A percentile compares a stretch with the other conserved stretches of the same genome.
Conservation (phyloP, 2,329 filamentous ascomycete species). For the Neofusicoccum laricinum region DNA sequence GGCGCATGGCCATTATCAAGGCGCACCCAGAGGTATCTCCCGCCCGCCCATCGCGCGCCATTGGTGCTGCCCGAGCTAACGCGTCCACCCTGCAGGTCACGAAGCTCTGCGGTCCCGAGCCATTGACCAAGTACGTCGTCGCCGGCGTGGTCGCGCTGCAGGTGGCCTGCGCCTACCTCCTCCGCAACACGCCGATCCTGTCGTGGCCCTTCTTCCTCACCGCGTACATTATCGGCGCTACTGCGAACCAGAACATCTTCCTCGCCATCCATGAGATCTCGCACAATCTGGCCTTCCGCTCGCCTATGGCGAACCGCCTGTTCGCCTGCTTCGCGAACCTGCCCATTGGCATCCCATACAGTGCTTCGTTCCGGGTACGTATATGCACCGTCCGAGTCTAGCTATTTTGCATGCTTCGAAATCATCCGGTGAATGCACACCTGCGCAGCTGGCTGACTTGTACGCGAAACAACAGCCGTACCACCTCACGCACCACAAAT, state of each 20-base stretch:
- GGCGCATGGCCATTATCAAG: conserved; percentile 93
- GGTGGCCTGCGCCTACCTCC: conserved; percentile 69
- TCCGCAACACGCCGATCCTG: conserved; percentile 74
- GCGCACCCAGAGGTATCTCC: conserved; percentile 83
- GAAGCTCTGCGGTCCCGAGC: conserved; percentile 94
- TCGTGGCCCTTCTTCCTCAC: conserved; percentile 82
- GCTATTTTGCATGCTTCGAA: not conserved
- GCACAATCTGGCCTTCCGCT: conserved; percentile 92
- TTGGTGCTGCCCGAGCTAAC: conserved; percentile 2
- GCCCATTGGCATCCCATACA: conserved; percentile 93
- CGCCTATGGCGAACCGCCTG: conserved; percentile 73
- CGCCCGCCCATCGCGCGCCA: not conserved
- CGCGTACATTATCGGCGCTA: conserved; percentile 89
- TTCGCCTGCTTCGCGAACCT: conserved; percentile 93
- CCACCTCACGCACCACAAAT: conserved; percentile 98
- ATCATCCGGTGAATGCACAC: not conserved
- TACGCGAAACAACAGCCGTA: conserved; percentile 63
- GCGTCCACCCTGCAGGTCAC: conserved; percentile 62
- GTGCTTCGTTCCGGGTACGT: conserved; percentile 83
- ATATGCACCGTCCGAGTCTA: not conserved
- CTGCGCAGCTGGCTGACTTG: conserved; percentile 21
- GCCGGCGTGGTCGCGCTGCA: conserved; percentile 79
- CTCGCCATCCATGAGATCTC: conserved; percentile 98
- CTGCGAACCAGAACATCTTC: conserved; percentile 97
- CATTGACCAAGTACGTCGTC: conserved; percentile 92